Evolutionary conservation across 176 grass and related monocot species (phyloP), one percentile per base, ranked within the genome.

Genomic region (Saccharum spontaneum): DNA sequence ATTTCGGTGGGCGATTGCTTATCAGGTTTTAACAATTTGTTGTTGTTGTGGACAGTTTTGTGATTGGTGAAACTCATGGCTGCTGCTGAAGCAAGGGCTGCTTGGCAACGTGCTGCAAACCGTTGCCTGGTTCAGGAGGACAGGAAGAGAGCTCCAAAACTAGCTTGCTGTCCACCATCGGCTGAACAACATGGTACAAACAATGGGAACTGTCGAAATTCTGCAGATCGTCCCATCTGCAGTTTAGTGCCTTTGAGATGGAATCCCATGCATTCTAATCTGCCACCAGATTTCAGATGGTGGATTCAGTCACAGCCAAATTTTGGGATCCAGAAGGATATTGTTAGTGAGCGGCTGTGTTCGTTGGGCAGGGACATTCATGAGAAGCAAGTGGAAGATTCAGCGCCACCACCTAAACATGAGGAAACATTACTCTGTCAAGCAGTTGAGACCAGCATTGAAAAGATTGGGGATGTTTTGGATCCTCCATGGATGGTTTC

Each of bases 71-170:
- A 57, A 87, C 36, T 57, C 76, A 98, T 98, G 95, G 91, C 91
- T 76, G 95, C 91, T 91, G 93, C 93, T 85, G 95, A 98, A 95
- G 93, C 89, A 85, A 92, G 95, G 77, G 93, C 95, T 84, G 91
- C 85, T 30, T 98, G 91, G 95, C 95, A 95, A 69, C 95, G 93
- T 40, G 85, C 92, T 72, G 89, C 91, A 62, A 98, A 98, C 74
- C 89, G 95, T 67, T 95, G 83, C 63, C 78, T 98, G 15, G 91
- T 93, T 83, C 93, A 98, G 83, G 95, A 95, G 82, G 95, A 98
- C 75, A 92, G 90, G 82, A 98, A 98, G 83, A 89, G 95, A 85
- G 95, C 95, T 36, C 91, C 95, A 68, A 98, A 95, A 65, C 81
- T 98, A 65, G 87, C 90, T 38, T 94, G 87, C 63, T 87, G 90